Percentiles rank a stretch among this genome's conserved stretches.
Conservation (phyloP, 345 rosid species). For the Pelargonium nanum region DNA sequence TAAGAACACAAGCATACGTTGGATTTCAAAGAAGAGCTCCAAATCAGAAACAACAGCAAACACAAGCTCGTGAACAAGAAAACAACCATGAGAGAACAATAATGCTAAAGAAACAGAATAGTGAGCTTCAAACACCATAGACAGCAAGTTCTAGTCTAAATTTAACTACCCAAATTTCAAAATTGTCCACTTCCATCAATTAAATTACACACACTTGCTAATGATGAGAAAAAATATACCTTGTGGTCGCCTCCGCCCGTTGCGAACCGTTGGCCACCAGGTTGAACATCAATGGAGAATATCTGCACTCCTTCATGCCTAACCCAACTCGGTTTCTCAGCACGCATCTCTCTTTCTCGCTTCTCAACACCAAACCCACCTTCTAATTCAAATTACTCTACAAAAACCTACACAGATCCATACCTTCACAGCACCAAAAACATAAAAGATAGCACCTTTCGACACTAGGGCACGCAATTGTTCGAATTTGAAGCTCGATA, state of each 20-base stretch:
- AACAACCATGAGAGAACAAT: too few species aligned
- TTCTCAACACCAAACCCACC: background rate
- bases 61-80: too few species aligned
- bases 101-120: too few species aligned
- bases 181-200: conserved; percentile 2
- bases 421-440: background rate
- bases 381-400: background rate
- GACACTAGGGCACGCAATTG: background rate
- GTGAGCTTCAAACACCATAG: too few species aligned
- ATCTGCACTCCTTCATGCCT: conserved; percentile 95
- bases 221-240: conserved; percentile 33
- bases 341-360: conserved; percentile 49
- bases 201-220: conserved; percentile 2
- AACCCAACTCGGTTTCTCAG: conserved; percentile 95
- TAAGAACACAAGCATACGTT: too few species aligned
- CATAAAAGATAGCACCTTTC: background rate
- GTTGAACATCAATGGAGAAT: conserved; percentile 94
- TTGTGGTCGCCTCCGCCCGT: conserved; percentile 99
- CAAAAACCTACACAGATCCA: background rate
- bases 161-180: too few species aligned
- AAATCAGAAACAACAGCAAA: too few species aligned
- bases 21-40: too few species aligned
- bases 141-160: background rate
- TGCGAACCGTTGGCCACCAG: conserved; percentile 89
- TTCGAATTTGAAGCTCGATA: too few species aligned